Conservation (phyloP, 2,329 filamentous ascomycete species). For the Cadophora gregata region DNA sequence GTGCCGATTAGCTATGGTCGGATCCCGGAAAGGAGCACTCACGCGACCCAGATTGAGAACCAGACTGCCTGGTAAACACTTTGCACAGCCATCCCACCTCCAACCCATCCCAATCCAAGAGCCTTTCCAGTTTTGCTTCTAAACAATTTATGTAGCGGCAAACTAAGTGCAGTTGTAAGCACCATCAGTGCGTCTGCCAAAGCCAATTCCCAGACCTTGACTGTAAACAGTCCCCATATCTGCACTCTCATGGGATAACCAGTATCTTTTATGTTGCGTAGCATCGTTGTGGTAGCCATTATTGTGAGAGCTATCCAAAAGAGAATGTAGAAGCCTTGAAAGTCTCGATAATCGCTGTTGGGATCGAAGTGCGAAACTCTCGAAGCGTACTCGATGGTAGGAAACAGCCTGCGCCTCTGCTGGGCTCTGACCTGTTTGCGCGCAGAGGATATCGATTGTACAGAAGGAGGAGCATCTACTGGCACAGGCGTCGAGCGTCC, state of each 20-base stretch:
- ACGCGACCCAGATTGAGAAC: conserved; percentile 81
- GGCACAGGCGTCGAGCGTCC: conserved; percentile 84
- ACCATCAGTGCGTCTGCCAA: conserved; percentile 89
- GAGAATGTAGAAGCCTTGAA: conserved; percentile 95
- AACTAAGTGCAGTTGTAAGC: conserved; percentile 69
- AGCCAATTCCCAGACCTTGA: conserved; percentile 87
- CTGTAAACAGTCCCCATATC: conserved; percentile 87
- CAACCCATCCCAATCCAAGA: conserved; percentile 71
- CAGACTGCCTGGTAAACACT: conserved; percentile 80
- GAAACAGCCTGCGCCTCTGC: conserved; percentile 84
- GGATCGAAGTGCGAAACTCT: conserved; percentile 97
- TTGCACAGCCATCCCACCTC: conserved; percentile 80
- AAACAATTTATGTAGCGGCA: conserved; percentile 76
- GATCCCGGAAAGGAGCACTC: conserved; percentile 39
- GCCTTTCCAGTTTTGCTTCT: conserved; percentile 57
- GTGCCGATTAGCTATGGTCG: conserved; percentile 34
- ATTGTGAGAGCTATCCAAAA: conserved; percentile 98
- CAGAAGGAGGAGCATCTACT: conserved; percentile 90
- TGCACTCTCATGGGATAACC: conserved; percentile 83
- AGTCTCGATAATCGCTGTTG: conserved; percentile 88
- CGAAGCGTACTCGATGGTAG: conserved; percentile 87
- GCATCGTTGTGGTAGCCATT: conserved; percentile 93
- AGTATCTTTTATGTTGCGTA: conserved; percentile 93
- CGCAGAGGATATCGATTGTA: conserved; percentile 82
- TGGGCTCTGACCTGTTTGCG: conserved; percentile 83